Conservation (phyloP, 305 asterid species). For the Solanum hybrid region DNA sequence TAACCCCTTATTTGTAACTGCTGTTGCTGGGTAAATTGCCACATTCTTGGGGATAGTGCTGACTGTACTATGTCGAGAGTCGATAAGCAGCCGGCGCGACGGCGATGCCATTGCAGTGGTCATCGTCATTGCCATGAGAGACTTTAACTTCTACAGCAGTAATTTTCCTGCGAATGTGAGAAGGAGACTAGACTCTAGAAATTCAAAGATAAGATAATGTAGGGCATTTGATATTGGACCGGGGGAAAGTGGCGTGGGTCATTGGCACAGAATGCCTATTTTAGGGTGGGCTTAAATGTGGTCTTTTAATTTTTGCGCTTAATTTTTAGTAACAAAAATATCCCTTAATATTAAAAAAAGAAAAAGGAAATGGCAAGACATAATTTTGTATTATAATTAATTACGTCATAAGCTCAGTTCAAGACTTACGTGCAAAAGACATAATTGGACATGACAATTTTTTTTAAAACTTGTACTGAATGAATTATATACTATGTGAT, state of each 20-base stretch:
- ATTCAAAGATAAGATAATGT: background rate
- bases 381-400: too few species aligned
- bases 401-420: background rate
- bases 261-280: background rate
- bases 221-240: background rate
- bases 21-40: background rate
- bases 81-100: background rate
- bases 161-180: background rate
- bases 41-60: background rate
- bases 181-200: background rate
- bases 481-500: background rate
- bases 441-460: background rate
- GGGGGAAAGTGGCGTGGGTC: background rate
- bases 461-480: background rate
- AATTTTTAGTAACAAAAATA: too few species aligned
- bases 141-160: background rate
- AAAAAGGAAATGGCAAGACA: background rate
- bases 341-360: background rate
- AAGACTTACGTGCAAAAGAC: background rate
- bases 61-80: background rate
- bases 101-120: background rate
- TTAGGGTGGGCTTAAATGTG: background rate
- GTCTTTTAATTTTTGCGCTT: background rate
- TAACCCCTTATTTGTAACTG: slow-evolving; percentile 2
- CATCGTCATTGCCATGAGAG: background rate